These are phyloP conservation scores for Penicillium nordicum DNA, from an alignment of 2,329 filamentous ascomycete species.

Conservation along the genomic window DNA sequence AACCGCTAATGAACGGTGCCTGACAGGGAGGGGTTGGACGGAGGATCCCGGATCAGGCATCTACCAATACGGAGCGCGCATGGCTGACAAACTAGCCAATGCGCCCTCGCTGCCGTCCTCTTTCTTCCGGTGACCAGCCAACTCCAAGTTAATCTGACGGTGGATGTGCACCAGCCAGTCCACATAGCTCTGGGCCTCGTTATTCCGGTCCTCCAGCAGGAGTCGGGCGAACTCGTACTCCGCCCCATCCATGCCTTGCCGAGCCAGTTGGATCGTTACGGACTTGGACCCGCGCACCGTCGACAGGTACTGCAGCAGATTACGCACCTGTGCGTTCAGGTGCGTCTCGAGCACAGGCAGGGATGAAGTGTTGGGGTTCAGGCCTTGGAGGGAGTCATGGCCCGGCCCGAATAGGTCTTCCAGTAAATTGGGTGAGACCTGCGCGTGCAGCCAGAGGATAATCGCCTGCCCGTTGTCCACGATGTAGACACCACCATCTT, in stretches of 20 bases:
- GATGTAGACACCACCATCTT: constrained; percentile 89
- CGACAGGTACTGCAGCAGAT: constrained; percentile 83
- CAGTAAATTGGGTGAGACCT: constrained; percentile 88
- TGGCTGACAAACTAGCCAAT: constrained; percentile 44
- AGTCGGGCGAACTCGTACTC: constrained; percentile 94
- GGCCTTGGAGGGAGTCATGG: constrained; percentile 64
- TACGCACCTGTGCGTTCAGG: constrained; percentile 90
- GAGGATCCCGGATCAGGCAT: neutral
- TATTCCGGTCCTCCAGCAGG: constrained; percentile 91
- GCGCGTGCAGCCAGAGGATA: constrained; percentile 85
- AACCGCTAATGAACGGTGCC: neutral
- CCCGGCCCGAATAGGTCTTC: constrained; percentile 84
- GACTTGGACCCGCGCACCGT: constrained; percentile 80
- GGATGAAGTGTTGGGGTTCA: constrained; percentile 77
- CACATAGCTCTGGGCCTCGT: constrained; percentile 96
- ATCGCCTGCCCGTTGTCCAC: constrained; percentile 93
- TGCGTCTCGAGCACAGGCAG: constrained; percentile 86
- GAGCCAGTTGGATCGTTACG: constrained; percentile 80
- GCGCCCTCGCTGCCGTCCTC: constrained; percentile 45
- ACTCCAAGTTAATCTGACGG: constrained; percentile 84
- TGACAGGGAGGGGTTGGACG: neutral
- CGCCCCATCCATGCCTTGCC: constrained; percentile 88
- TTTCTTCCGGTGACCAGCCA: constrained; percentile 51
- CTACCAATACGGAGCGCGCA: constrained; percentile 48
- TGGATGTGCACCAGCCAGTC: constrained; percentile 98